Evolutionary conservation across 2,329 filamentous ascomycete genomes (phyloP), one percentile per base, ranked within the genome.

Genomic region (Colletotrichum salicis): DNA sequence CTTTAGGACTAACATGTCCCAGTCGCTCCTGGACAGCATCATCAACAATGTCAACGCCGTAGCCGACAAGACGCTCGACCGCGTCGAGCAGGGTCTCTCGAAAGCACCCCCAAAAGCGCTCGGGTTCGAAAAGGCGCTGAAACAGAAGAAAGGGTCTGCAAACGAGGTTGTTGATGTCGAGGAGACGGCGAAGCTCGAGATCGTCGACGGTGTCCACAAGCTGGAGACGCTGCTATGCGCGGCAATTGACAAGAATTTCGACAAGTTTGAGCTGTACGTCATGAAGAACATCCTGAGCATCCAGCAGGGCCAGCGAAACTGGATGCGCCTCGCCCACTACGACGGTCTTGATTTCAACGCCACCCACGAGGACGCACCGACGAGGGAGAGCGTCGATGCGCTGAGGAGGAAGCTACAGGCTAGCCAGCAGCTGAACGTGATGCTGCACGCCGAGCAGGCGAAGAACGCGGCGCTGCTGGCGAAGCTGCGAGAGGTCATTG

Each of bases 1-100:
- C 70, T 31, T 6, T 7, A 19, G 48, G 67, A 75, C 63, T 56
- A 55, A 35, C 68, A 56, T 45, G 22, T 22, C 55, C 31, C 78
- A 97, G 95, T 93, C 93, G 73, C 90, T 99, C 54, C 93, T 99
- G 79, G 96, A 99, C 89, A 96, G 98, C 84, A 95, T 98, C 77
- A 97, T 98, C 85, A 98, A 98, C 86, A 93, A 93, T 67, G 91
- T 98, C 82, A 99, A 98, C 85, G 94, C 96, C 78, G 90, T 98
- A 77, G 93, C 96, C 78, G 96, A 97, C 83, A 93, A 93, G 81
- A 95, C 94, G 65, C 91, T 97, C 78, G 94, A 94, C 78, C 94
- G 93, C 72, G 91, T 98, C 75, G 96, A 98, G 82, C 90, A 91
- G 67, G 94, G 94, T 1, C 90, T 99, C 24, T 86, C 94, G 60